These are phyloP conservation scores for Anisodus acutangulus DNA, from an alignment of 257 asterid genomes.

Conservation along the genomic window DNA sequence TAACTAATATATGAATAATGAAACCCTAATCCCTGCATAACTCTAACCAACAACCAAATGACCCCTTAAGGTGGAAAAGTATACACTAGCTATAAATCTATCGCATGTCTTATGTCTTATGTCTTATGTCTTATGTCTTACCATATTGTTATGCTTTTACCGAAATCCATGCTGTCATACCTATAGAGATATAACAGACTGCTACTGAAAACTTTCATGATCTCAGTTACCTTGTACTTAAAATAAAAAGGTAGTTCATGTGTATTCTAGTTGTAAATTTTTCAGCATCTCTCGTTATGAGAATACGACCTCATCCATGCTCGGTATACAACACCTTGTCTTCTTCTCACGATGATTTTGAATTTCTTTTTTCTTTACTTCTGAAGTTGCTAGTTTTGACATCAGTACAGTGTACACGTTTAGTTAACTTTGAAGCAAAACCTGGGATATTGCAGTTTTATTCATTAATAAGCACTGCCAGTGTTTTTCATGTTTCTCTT, in stretches of 20 bases:
- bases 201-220: background rate
- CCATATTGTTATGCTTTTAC: background rate
- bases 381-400: slow-evolving; percentile 1
- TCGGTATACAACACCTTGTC: slow-evolving; percentile 2
- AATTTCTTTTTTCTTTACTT: background rate
- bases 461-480: background rate
- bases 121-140: background rate
- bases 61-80: background rate
- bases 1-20: no score
- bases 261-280: background rate
- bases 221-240: background rate
- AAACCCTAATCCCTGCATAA: no score
- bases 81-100: background rate
- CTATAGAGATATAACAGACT: background rate
- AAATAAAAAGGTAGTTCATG: background rate
- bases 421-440: background rate
- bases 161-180: background rate
- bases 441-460: background rate
- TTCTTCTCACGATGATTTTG: background rate
- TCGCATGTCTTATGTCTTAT: background rate
- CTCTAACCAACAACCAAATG: no score
- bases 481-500: background rate
- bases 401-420: background rate
- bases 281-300: background rate
- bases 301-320: background rate